Base-by-base conservation (phyloP, 805 yeast species). In the Wickerhamiella vanderwaltii region DNA sequence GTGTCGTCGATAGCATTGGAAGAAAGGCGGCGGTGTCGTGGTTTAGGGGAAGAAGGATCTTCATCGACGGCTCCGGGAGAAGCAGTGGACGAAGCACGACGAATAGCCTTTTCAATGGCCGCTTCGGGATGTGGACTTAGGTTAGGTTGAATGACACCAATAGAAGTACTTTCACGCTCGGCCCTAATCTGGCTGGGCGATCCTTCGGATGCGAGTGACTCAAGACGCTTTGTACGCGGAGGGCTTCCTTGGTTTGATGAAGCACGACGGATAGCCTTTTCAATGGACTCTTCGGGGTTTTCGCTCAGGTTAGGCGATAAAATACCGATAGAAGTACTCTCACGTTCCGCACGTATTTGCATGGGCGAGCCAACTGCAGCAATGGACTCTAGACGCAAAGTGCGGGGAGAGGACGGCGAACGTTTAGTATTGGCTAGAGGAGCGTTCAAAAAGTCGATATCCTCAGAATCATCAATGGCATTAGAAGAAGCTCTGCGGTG, bases 271-370 rank as follows among this genome's bases (percentile, higher is more conserved):
- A 37, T 37, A 4, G 40, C 40, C 24, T 11, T n/a, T 20, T 18
- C 40, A 29, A 37, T 37, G 15, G 31, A 22, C 6, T 22, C 33
- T 15, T 19, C 28, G 11, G 40, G 28, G 17, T 29, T 23, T 9
- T 11, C 9, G 12, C 13, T 17, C 9, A 26, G 24, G 13, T 37
- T 37, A 13, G 40, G 40, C 15, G 25, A 13, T 13, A 37, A 5
- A 9, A 37, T 29, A 3, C 40, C 40, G 9, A 16, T 15, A 24
- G 33, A 28, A 5, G 40, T 37, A 12, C 28, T 19, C 29, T 37
- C 40, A 9, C 40, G 40, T n/a, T 37, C 40, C 4, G 33, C 33
- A 9, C 40, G 17, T 9, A 37, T 37, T 34, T 37, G 28, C 2
- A 28, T 19, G 3, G 34, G 25, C 9, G 40, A 24, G 9, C 40